Evolutionary conservation across 139 green algal species (phyloP).

Genomic region (Pleodorina starrii): DNA sequence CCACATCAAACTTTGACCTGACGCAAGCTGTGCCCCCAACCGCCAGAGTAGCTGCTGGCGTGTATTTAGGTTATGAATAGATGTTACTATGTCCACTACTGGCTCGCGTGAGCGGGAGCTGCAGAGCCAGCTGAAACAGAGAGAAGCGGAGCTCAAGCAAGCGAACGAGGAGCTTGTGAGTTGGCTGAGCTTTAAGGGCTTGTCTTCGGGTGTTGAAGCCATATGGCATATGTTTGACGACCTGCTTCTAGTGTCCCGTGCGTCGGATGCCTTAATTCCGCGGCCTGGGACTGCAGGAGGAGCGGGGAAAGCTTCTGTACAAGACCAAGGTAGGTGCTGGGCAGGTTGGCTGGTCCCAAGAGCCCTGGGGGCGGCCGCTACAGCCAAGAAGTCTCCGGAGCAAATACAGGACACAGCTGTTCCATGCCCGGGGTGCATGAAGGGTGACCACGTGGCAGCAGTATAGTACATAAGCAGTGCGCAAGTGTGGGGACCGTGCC

Average conservation of each 20-base stretch:
- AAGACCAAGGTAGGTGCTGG: slow-evolving; percentile 67
- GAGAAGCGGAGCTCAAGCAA: slow-evolving; percentile 61
- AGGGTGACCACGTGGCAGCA: too few relatives aligned
- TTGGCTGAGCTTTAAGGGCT: slow-evolving; percentile 3
- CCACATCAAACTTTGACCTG: slow-evolving; percentile 20
- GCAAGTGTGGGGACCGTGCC: too few relatives aligned
- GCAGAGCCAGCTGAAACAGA: slow-evolving; percentile 54
- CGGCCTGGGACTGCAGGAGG: slow-evolving; percentile 50
- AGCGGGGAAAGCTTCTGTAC: slow-evolving; percentile 68
- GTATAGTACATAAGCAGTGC: too few relatives aligned
- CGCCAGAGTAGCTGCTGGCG: background rate
- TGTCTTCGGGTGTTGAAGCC: too few relatives aligned
- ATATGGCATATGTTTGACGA: too few relatives aligned
- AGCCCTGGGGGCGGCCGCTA: too few relatives aligned
- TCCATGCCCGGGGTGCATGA: too few relatives aligned
- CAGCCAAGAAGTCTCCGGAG: too few relatives aligned
- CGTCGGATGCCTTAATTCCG: too few relatives aligned
- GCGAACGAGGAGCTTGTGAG: slow-evolving; percentile 65
- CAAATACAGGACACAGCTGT: too few relatives aligned
- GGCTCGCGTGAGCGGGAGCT: slow-evolving; percentile 30
- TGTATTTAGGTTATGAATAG: slow-evolving; percentile 21
- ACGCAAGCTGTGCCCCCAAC: background rate
- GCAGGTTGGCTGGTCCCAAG: too few relatives aligned
- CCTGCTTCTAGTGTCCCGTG: too few relatives aligned
- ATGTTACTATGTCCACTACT: slow-evolving; percentile 41